Evolutionary conservation across 768 basidiomycete species (phyloP).

Genomic region (Naganishia kalamii): DNA sequence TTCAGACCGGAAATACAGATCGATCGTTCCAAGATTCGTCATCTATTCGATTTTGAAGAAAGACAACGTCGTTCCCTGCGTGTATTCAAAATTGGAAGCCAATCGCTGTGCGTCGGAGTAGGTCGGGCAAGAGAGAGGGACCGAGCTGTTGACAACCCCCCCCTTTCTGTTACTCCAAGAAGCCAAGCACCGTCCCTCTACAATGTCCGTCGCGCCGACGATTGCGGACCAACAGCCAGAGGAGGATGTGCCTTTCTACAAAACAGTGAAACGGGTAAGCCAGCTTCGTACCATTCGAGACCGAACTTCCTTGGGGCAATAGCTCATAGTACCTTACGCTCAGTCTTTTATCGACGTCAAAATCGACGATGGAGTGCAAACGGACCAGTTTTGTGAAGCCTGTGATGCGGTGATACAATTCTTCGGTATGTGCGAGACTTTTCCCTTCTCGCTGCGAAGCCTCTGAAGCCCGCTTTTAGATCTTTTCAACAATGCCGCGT

Average conservation of each 20-base stretch:
- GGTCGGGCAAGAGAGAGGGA: too few relatives aligned
- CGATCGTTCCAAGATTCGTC: too few relatives aligned
- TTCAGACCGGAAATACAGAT: too few relatives aligned
- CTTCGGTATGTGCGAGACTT: constrained; percentile 52
- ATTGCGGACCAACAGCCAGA: neutral
- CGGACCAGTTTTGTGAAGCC: constrained; percentile 78
- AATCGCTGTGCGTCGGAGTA: too few relatives aligned
- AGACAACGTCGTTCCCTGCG: too few relatives aligned
- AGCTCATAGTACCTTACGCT: too few relatives aligned
- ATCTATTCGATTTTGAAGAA: too few relatives aligned
- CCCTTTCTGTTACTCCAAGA: too few relatives aligned
- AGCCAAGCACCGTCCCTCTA: neutral
- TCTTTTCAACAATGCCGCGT: constrained; percentile 77
- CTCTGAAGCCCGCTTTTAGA: constrained; percentile 37
- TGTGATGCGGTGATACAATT: constrained; percentile 77
- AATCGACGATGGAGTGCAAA: constrained; percentile 80
- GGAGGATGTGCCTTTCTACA: constrained; percentile 21
- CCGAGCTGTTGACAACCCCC: too few relatives aligned
- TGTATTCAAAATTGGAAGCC: too few relatives aligned
- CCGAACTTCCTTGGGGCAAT: neutral
- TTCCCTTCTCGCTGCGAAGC: neutral
- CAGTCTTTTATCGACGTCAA: constrained; percentile 90
- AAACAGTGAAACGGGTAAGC: constrained; percentile 21
- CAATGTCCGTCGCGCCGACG: neutral
- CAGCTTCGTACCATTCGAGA: neutral